Base-by-base conservation (phyloP, 768 basidiomycete genomes). In the Boletus rex-veris region DNA sequence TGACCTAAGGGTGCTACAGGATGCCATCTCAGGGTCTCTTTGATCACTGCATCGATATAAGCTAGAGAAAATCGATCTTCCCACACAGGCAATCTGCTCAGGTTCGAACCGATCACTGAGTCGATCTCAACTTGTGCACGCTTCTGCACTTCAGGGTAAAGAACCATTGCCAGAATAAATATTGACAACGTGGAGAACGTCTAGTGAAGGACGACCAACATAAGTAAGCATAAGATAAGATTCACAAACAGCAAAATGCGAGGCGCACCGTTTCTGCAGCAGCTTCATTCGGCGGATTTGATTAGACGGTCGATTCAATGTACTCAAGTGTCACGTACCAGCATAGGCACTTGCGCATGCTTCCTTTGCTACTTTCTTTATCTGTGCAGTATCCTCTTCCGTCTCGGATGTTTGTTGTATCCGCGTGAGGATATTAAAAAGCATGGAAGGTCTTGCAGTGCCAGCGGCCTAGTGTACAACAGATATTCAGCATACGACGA, bases 101-200 rank as follows among this genome's bases (percentile, higher is more conserved):
- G 41, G 7, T 44, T 28, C 18, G 35, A 45, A 31, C 33, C 41
- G 30, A 61, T 61, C 44, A 40, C 49, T 3, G 21, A 45, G 19
- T 64, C 55, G 10, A 58, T 55, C 36, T 64, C 55, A 30, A 42
- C 53, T 21, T 55, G 55, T 6, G 59, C 65, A 38, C 40, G 48
- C 41, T 47, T 50, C 43, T 64, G 62, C 35, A 38, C 54, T 4
- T 66, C 24, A 11, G 60, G 47, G 35, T 53, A 45, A 30, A 54
- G 64, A 50, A 57, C 9, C 57, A 62, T 59, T 8, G 45, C 64
- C 24, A 57, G 36, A 12, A 57, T 24, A 10, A 55, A 57, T 19
- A 53, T 47, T 1, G 48, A 33, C 33, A 55, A n/a, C 2, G 51
- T 53, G 7, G 53, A 43, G 19, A 45, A 55, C 5, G 46, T 55